Base-by-base conservation (phyloP, 2,329 filamentous ascomycete genomes). In the Diaporthe longicolla region DNA sequence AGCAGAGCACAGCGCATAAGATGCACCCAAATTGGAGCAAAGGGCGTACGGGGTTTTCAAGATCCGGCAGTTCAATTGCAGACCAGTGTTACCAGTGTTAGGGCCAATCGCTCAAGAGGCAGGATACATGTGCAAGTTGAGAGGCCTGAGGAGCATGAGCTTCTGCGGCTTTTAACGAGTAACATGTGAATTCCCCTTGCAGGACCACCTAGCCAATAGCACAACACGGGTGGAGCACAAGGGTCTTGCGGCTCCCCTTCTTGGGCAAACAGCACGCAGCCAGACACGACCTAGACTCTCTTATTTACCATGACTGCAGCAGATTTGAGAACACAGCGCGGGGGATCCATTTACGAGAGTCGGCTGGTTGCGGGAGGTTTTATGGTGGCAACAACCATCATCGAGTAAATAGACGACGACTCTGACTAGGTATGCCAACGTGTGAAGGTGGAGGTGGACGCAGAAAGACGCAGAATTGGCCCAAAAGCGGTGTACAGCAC, bases 151-250 rank as follows among this genome's bases (percentile, higher is more conserved):
- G 24, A 45, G 8, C n/a, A 45, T 45, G 26, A 21, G 19, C 37
- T n/a, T 45, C 21, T 29, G 10, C 35, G 35, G 35, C 35, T 4
- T 7, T 4, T 9, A 10, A n/a, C 19, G 8, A 29, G 37, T 4
- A 21, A 21, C 21, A 50, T 50, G n/a, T n/a, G 3, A n/a, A 24
- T n/a, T 50, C 15, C 32, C 43, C 11, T 29, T 29, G 54, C 32
- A 48, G 24, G 17, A 35, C 35, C 7, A 24, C n/a, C 32, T n/a
- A 43, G 73, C 73, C 73, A 73, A 74, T 74, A 37, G 71, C 11
- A 74, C 59, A 73, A 73, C 54, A 74, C 63, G 24, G 70, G 59
- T 11, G 24, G 32, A 43, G 45, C 73, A 74, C 73, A 74, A 73
- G 73, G 70, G 70, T 59, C 29, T n/a, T 63, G 59, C 70, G 73